Conservation (phyloP, 2,329 filamentous ascomycete species). For the Colletotrichum horii region DNA sequence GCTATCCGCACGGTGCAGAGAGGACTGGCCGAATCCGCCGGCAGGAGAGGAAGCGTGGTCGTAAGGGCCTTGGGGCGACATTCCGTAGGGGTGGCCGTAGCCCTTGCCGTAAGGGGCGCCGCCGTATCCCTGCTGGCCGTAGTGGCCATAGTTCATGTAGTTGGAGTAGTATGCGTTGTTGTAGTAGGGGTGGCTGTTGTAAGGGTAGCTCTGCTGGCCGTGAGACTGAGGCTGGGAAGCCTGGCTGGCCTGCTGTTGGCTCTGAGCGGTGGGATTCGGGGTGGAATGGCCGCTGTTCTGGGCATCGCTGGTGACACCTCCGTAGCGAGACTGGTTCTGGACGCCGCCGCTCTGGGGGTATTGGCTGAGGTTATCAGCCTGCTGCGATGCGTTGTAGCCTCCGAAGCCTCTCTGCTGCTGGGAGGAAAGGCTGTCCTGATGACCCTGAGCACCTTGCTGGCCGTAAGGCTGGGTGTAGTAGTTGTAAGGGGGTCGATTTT, state of each 20-base stretch:
- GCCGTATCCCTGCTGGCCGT: constrained; percentile 56
- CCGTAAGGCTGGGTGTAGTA: constrained; percentile 71
- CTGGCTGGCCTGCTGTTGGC: constrained; percentile 50
- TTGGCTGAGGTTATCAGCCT: constrained; percentile 65
- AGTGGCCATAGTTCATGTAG: constrained; percentile 61
- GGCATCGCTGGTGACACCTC: constrained; percentile 65
- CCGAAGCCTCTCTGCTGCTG: constrained; percentile 82
- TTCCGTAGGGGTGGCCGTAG: constrained; percentile 63
- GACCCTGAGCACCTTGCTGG: constrained; percentile 63
- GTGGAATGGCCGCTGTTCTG: constrained; percentile 91
- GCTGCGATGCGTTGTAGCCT: constrained; percentile 71
- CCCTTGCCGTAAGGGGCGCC: constrained; percentile 60
- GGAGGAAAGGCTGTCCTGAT: constrained; percentile 73
- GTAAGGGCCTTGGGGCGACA: constrained; percentile 61
- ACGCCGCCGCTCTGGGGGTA: constrained; percentile 77
- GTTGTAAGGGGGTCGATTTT: constrained; percentile 76
- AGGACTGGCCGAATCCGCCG: constrained; percentile 57
- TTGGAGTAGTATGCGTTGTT: constrained; percentile 67
- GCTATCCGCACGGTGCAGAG: constrained; percentile 56
- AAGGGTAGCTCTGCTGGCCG: constrained; percentile 54
- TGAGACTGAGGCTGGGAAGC: constrained; percentile 50
- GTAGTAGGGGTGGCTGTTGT: constrained; percentile 64
- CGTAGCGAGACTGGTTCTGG: constrained; percentile 61
- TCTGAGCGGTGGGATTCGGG: constrained; percentile 75
- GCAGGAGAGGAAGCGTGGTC: constrained; percentile 61